A percentile compares a stretch with the other conserved stretches of the same genome.
phyloP scores from a whole-genome alignment of 2,329 filamentous ascomycete genomes.

The Diaporthe sp. region DNA sequence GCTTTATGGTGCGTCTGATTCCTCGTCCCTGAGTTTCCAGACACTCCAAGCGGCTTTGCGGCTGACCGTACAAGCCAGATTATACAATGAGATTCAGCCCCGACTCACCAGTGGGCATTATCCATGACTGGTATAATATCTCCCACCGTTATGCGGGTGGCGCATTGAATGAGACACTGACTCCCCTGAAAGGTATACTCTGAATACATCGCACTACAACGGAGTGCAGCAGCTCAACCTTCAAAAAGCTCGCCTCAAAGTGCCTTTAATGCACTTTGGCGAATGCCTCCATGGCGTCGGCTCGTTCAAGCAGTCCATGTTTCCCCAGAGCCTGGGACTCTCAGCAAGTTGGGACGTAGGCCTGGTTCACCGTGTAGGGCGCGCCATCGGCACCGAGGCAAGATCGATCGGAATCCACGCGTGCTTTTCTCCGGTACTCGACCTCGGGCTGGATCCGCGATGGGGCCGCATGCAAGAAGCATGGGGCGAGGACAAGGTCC shows the following conservation, averaged over 20 bases:
- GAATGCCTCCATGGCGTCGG: slow-evolving; percentile 61
- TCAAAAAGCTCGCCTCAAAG: slow-evolving; percentile 53
- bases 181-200: slow-evolving; percentile 48
- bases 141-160: slow-evolving; percentile 21
- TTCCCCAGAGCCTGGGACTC: slow-evolving; percentile 58
- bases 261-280: slow-evolving; percentile 59
- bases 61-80: slow-evolving; percentile 43
- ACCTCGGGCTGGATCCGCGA: slow-evolving; percentile 59
- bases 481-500: slow-evolving; percentile 62
- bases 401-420: slow-evolving; percentile 60
- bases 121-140: slow-evolving; percentile 55
- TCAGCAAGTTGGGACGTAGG: slow-evolving; percentile 58
- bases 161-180: not conserved
- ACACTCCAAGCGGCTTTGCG: slow-evolving; percentile 17
- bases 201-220: slow-evolving; percentile 59
- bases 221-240: slow-evolving; percentile 55
- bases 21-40: slow-evolving; percentile 39
- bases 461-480: slow-evolving; percentile 62
- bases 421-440: slow-evolving; percentile 59
- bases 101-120: slow-evolving; percentile 55
- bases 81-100: slow-evolving; percentile 54
- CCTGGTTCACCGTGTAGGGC: slow-evolving; percentile 57
- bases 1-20: slow-evolving; percentile 48
- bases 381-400: slow-evolving; percentile 58
- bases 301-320: slow-evolving; percentile 61